Base-by-base conservation (phyloP, 306 rosid genomes). In the Fagus crenata region DNA sequence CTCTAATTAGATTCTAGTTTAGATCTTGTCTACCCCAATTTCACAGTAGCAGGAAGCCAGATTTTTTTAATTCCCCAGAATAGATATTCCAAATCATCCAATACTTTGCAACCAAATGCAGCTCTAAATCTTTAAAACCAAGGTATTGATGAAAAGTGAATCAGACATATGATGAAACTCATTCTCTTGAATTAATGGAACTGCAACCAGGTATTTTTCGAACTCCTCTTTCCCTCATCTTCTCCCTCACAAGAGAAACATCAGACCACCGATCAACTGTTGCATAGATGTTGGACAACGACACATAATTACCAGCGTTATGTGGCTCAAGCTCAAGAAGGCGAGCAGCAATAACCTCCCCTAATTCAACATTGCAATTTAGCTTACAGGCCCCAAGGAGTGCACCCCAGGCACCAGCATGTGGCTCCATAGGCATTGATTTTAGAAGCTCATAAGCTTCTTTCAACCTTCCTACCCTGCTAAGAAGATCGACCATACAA, bases 401-500 rank as follows among this genome's bases (percentile, higher is more conserved):
- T 79, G 96, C 90, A 72, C 93, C 89, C 96, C 93, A 90, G 4
- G 93, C 88, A 78, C 87, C 83, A 67, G 86, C 87, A 83, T 75
- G 87, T 53, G 90, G 85, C 84, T 85, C 92, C 67, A 83, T 76
- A 13, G 85, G 85, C 89, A 87, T 83, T 58, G 82, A 85, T 55
- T 81, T 77, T 67, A 89, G 73, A 51, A 92, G 90, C 78, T 92
- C 93, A 75, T 85, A 87, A 78, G 93, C 93, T 65, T 80, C 81
- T 81, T 70, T 79, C 67, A 83, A 33, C 32, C 84, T 43, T 67
- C 96, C 97, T 11, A 90, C 84, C 40, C 92, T 88, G 82, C 97
- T 75, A 51, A 92, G 88, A 78, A 92, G 87, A 86, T 92, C 96
- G 68, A 92, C 87, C 85, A 92, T 89, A 77, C 96, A 88, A 1